phyloP scores from a whole-genome alignment of 768 basidiomycete species.

The Podaxis carcinomalis region DNA sequence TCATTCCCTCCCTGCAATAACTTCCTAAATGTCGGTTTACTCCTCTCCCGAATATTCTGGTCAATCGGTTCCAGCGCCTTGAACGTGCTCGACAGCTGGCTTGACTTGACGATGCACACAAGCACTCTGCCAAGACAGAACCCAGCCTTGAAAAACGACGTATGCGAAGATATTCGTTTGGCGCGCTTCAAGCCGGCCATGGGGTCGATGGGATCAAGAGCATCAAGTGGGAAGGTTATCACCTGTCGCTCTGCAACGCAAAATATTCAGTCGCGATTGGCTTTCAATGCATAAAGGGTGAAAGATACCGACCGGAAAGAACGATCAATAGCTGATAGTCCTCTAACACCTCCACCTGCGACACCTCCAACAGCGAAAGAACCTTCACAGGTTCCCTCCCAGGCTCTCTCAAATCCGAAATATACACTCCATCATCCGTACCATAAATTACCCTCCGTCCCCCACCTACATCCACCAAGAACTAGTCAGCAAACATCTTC shows the following conservation, averaged over 20 bases:
- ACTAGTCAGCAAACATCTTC: neutral
- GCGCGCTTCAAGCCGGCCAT: constrained; percentile 89
- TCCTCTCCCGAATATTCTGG: constrained; percentile 71
- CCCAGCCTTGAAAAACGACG: constrained; percentile 97
- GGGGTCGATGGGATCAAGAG: constrained; percentile 86
- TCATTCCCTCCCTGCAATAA: constrained; percentile 93
- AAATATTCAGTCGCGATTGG: neutral
- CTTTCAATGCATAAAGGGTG: neutral
- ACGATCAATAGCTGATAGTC: constrained; percentile 95
- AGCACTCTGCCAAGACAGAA: constrained; percentile 86
- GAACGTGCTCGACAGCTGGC: constrained; percentile 93
- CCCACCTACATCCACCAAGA: constrained; percentile 44
- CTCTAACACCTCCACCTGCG: constrained; percentile 94
- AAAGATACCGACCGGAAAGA: constrained; percentile 70
- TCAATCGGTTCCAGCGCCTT: constrained; percentile 97
- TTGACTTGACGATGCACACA: constrained; percentile 96
- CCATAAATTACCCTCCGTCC: constrained; percentile 90
- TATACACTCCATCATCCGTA: constrained; percentile 96
- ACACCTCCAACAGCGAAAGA: constrained; percentile 81
- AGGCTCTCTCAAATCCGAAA: constrained; percentile 78
- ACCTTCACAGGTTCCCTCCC: constrained; percentile 87
- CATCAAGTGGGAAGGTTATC: constrained; percentile 92
- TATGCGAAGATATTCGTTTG: constrained; percentile 93
- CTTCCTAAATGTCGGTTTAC: constrained; percentile 92
- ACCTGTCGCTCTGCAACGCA: constrained; percentile 80